A percentile compares a stretch with the other conserved stretches of the same genome.
phyloP scores from a whole-genome alignment of 2,329 filamentous ascomycete genomes.

The Camillea tinctor region DNA sequence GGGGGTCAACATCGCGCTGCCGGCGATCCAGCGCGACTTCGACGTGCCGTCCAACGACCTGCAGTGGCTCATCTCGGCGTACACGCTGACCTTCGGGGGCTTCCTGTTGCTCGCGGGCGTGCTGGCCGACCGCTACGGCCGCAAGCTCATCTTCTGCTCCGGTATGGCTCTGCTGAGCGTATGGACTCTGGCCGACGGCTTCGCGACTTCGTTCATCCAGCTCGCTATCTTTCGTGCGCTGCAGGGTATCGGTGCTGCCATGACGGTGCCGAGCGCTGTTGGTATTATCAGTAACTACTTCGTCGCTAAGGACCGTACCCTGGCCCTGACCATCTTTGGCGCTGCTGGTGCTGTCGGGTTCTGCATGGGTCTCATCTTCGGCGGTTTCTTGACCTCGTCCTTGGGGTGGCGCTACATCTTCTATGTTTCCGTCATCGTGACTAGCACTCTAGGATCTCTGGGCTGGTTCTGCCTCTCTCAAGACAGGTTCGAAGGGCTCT shows the following conservation, averaged over 20 bases:
- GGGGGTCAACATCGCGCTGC: slow-evolving; percentile 39
- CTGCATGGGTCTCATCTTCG: slow-evolving; percentile 39
- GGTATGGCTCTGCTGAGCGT: not conserved
- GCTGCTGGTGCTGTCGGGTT: slow-evolving; percentile 40
- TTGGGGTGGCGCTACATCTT: slow-evolving; percentile 41
- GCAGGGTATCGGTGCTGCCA: not conserved
- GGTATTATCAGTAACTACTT: slow-evolving; percentile 37
- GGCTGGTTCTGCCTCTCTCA: slow-evolving; percentile 38
- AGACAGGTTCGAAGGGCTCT: slow-evolving; percentile 33
- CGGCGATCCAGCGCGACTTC: slow-evolving; percentile 35
- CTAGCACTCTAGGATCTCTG: slow-evolving; percentile 21
- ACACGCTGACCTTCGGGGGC: not conserved
- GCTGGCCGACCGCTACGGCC: not conserved
- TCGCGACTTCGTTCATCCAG: slow-evolving; percentile 15
- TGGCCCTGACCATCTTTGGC: slow-evolving; percentile 39
- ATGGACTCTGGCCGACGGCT: slow-evolving; percentile 27
- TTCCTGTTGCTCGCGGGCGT: not conserved
- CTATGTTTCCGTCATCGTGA: slow-evolving; percentile 35
- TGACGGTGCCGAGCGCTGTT: not conserved
- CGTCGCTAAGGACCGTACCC: slow-evolving; percentile 36
- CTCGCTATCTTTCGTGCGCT: not conserved
- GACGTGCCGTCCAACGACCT: not conserved
- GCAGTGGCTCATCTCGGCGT: not conserved
- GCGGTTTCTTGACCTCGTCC: slow-evolving; percentile 38
- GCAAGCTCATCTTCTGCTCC: not conserved